Conservation (phyloP, 2,329 filamentous ascomycete genomes). For the Penicillium janthinellum region DNA sequence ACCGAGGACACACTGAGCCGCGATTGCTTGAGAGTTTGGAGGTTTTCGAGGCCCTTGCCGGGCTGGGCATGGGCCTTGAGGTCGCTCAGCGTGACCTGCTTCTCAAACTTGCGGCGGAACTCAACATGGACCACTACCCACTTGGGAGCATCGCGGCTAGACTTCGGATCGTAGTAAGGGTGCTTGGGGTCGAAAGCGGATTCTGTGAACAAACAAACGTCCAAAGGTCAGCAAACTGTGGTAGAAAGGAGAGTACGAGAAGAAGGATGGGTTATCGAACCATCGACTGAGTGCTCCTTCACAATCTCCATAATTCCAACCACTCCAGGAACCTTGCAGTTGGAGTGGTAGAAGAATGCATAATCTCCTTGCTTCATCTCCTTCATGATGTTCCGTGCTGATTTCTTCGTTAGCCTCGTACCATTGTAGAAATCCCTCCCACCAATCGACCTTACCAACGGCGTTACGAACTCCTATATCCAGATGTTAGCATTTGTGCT, state of each 20-base stretch:
- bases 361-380: slow-evolving; percentile 89
- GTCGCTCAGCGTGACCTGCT: slow-evolving; percentile 69
- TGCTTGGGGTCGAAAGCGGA: slow-evolving; percentile 70
- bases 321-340: slow-evolving; percentile 85
- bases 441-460: slow-evolving; percentile 36
- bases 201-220: slow-evolving; percentile 46
- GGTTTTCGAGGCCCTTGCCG: slow-evolving; percentile 63
- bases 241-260: background rate
- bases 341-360: slow-evolving; percentile 97
- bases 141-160: slow-evolving; percentile 67
- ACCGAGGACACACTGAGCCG: slow-evolving; percentile 72
- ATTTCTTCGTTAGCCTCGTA: slow-evolving; percentile 20
- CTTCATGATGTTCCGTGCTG: slow-evolving; percentile 84
- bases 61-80: slow-evolving; percentile 66
- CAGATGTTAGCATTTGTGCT: slow-evolving; percentile 6
- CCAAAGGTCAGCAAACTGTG: slow-evolving; percentile 12
- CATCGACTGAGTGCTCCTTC: slow-evolving; percentile 76
- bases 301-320: slow-evolving; percentile 89
- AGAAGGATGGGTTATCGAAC: slow-evolving; percentile 51
- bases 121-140: slow-evolving; percentile 91
- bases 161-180: slow-evolving; percentile 83
- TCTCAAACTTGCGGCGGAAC: slow-evolving; percentile 79
- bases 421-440: background rate
- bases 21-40: slow-evolving; percentile 83
- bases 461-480: slow-evolving; percentile 48